Percentiles rank a stretch among this genome's conserved stretches.
Evolutionary conservation across 2,329 filamentous ascomycete species (phyloP).

Genomic region (Claviceps fusiformis): DNA sequence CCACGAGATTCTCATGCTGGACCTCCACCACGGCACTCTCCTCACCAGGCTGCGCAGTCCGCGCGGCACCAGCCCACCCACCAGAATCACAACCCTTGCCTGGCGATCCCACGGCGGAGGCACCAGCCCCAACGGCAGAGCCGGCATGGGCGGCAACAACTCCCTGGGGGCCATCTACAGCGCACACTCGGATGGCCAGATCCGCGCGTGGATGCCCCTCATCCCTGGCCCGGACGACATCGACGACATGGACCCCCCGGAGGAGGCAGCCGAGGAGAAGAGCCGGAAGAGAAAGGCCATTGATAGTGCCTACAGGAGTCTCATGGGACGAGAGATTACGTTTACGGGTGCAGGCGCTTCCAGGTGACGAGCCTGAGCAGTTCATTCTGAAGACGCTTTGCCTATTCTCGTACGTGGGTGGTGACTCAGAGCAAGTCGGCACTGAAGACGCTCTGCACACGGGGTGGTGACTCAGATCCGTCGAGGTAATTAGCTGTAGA

Average conservation of each 20-base stretch:
- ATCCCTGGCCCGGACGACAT: conserved; percentile 37
- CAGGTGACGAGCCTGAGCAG: too few relatives aligned
- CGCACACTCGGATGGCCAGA: conserved; percentile 70
- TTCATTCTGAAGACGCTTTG: too few relatives aligned
- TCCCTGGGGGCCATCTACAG: conserved; percentile 54
- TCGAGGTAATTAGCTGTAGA: too few relatives aligned
- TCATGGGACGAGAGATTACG: conserved; percentile 60
- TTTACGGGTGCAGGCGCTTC: conserved; percentile 27
- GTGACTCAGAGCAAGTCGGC: too few relatives aligned
- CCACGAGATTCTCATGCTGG: conserved; percentile 65
- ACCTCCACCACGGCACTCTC: conserved; percentile 63
- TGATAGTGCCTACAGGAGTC: conserved; percentile 63
- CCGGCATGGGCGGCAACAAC: conserved; percentile 42
- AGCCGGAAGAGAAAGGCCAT: conserved; percentile 61
- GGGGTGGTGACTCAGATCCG: too few relatives aligned
- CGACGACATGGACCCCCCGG: conserved; percentile 29
- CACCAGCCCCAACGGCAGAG: conserved; percentile 27
- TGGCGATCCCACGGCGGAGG: conserved; percentile 56
- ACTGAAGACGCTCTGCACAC: too few relatives aligned
- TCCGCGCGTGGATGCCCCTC: conserved; percentile 62
- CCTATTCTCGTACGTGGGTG: too few relatives aligned
- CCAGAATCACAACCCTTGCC: conserved; percentile 58
- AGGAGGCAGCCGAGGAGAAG: conserved; percentile 31
- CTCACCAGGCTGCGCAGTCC: conserved; percentile 58
- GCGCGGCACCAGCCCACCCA: conserved; percentile 33